Percentiles rank a stretch among this genome's conserved stretches.
Evolutionary conservation across 257 asterid species (phyloP).

Genomic region (Plantago major): DNA sequence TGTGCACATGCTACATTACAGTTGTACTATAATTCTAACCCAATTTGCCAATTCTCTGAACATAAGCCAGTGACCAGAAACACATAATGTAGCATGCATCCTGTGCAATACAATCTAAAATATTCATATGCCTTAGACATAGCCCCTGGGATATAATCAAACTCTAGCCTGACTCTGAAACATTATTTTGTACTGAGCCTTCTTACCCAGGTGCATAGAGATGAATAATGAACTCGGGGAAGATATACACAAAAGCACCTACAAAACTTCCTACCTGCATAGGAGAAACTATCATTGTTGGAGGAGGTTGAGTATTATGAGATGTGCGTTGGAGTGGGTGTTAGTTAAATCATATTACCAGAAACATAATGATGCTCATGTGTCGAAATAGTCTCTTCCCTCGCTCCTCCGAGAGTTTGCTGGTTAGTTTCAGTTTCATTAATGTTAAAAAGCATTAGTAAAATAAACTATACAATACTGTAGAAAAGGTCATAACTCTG

Average conservation of each 20-base stretch:
- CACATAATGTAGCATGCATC: background rate
- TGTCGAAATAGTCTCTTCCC: conserved; percentile 38
- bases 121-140: background rate
- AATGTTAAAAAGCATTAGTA: conserved; percentile 10
- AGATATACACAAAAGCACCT: conserved; percentile 35
- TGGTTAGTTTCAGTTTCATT: conserved; percentile 23
- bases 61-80: background rate
- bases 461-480: background rate
- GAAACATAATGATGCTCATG: conserved; percentile 33
- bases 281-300: conserved; percentile 8
- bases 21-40: too few relatives aligned
- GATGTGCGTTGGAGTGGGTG: background rate
- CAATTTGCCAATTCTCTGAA: background rate
- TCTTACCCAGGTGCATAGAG: conserved; percentile 49
- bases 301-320: conserved; percentile 3
- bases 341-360: conserved; percentile 27
- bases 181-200: conserved; percentile 8
- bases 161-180: conserved; percentile 3
- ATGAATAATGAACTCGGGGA: conserved; percentile 35
- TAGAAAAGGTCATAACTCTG: background rate
- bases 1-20: background rate
- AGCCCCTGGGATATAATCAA: conserved; percentile 10
- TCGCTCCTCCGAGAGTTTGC: conserved; percentile 42
- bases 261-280: conserved; percentile 38
- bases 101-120: background rate